Evolutionary conservation across 108 stramenopile species (phyloP).

Genomic region (Fistulifera pelliculosa): DNA sequence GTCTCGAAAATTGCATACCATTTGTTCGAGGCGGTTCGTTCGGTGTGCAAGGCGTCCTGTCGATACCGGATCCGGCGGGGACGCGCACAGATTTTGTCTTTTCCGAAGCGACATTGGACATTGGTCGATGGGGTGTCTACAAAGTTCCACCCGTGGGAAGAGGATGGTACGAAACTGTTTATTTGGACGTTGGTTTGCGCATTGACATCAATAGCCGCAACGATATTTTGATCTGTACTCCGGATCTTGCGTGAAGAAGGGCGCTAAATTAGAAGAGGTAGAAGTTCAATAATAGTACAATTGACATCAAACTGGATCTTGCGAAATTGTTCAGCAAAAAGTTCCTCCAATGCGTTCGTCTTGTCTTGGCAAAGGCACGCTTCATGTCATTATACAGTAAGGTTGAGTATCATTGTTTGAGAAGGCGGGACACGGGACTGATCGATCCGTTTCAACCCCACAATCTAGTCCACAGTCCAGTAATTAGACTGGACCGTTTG

Average conservation of each 20-base stretch:
- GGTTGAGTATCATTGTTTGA: no score
- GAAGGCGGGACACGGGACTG: no score
- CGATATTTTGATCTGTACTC: conserved; percentile 48
- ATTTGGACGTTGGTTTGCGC: conserved; percentile 47
- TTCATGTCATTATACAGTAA: no score
- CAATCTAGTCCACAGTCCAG: no score
- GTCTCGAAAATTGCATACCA: conserved; percentile 38
- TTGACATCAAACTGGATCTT: no score
- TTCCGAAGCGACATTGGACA: conserved; percentile 30
- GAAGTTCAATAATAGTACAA: no score
- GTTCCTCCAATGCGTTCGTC: no score
- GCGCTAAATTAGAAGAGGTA: no score
- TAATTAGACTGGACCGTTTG: no score
- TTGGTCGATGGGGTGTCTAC: conserved; percentile 35
- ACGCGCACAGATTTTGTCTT: conserved; percentile 44
- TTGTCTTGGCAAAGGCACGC: no score
- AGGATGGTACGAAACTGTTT: conserved; percentile 63
- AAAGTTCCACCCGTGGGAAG: conserved; percentile 45
- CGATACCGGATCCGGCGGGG: conserved; percentile 1
- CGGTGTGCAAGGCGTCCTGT: conserved; percentile 27
- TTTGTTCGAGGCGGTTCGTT: conserved; percentile 41
- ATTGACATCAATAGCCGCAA: conserved; percentile 52
- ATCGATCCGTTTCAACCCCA: no score
- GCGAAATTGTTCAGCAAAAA: no score
- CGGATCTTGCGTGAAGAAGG: conserved; percentile 1